These are phyloP conservation scores for Mycena amicta DNA, from an alignment of 768 basidiomycete genomes.

Conservation along the genomic window DNA sequence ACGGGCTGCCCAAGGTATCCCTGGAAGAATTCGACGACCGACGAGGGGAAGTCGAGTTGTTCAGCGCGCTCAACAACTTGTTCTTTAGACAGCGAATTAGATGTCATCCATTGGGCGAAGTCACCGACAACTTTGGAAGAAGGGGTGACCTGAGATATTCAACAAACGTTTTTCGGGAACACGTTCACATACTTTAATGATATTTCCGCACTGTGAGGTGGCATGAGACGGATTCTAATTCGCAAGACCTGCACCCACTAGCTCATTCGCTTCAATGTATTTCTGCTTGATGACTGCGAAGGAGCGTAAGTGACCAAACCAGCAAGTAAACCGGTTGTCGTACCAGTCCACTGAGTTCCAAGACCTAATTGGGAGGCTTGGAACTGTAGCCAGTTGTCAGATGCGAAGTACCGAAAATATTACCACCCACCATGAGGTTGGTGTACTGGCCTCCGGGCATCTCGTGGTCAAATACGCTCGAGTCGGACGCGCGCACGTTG, in stretches of 20 bases:
- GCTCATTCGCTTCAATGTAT: constrained; percentile 96
- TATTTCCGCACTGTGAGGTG: constrained; percentile 81
- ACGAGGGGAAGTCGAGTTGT: constrained; percentile 95
- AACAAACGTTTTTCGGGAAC: too few species aligned
- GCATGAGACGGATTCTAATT: constrained; percentile 16
- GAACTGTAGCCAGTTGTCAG: constrained; percentile 67
- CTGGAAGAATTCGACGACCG: constrained; percentile 98
- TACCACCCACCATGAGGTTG: constrained; percentile 83
- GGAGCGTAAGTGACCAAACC: constrained; percentile 10
- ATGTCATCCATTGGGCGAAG: constrained; percentile 99
- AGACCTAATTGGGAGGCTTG: constrained; percentile 97
- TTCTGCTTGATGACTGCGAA: constrained; percentile 96
- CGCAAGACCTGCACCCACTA: constrained; percentile 52
- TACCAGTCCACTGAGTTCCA: constrained; percentile 93
- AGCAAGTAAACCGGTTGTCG: constrained; percentile 22
- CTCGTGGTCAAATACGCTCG: constrained; percentile 97
- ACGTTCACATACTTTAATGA: constrained; percentile 78
- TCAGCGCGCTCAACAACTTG: constrained; percentile 88
- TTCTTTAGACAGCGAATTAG: constrained; percentile 84
- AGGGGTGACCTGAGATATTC: constrained; percentile 75
- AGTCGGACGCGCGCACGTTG: constrained; percentile 95
- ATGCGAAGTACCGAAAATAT: too few species aligned
- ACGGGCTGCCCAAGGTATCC: constrained; percentile 97
- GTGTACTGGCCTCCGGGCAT: constrained; percentile 99
- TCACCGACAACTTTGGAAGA: constrained; percentile 99